Base-by-base conservation (phyloP, 345 rosid genomes). In the Eucalyptus cloeziana region DNA sequence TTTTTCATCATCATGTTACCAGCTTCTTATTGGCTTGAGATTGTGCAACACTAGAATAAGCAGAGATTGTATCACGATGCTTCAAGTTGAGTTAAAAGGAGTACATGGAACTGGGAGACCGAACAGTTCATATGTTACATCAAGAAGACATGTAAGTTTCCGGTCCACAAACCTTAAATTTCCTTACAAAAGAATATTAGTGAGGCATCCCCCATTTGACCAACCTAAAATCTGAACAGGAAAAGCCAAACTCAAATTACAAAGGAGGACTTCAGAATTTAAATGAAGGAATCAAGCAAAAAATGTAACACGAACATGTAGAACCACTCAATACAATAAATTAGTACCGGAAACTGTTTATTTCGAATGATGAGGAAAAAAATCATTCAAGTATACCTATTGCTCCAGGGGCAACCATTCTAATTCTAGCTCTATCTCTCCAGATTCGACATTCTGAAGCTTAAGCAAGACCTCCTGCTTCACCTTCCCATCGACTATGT, bases 371-470 rank as follows among this genome's bases (percentile, higher is more conserved):
- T 21, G 45, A 76, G 30, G 8, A 37, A 37, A 76, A 76, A 37
- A 76, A 76, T 76, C 83, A 40, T 76, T 37, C 83, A 21, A 37
- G 15, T 21, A 45, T 86, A 87, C 87, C 92, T 94, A 97, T 91
- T 96, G 98, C 31, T 95, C 98, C 17, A 97, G 98, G 50, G 97
- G 62, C 45, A 94, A 54, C 99, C 99, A 98, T 93, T 98, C 97
- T 76, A 98, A 25, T 44, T 96, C 96, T 88, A 97, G 88, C 89
- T 94, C 95, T 88, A 98, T 30, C 85, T 95, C 98, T 50, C 99
- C 99, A 86, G 95, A 94, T 92, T 98, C 99, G 25, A 97, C 99
- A 88, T 98, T 97, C 93, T 98, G 99, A 89, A 97, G 99, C 94
- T 95, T 96, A 86, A 98, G 90, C 13, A 88, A 90, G 60, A 98